Conservation (phyloP, 192 early-diverging fungal species). For the Coemansia sp. region DNA sequence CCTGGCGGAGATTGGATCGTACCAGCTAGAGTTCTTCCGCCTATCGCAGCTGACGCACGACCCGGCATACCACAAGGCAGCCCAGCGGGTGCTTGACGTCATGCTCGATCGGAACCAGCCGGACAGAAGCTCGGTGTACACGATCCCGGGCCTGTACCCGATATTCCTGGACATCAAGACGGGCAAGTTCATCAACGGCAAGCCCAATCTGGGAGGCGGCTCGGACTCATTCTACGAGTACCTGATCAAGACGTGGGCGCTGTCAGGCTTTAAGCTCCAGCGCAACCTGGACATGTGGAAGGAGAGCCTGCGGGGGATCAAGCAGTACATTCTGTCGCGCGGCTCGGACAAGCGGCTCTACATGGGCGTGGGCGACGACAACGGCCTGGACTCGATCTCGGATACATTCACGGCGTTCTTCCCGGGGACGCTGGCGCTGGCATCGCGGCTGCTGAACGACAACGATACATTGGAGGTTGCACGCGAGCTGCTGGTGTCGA, state of each 20-base stretch:
- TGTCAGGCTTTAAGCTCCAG: constrained; percentile 54
- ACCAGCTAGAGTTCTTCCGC: constrained; percentile 81
- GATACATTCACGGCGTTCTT: constrained; percentile 48
- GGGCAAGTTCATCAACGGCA: constrained; percentile 41
- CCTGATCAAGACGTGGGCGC: constrained; percentile 83
- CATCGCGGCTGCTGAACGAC: constrained; percentile 36
- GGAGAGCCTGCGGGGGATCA: constrained; percentile 35
- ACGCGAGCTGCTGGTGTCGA: constrained; percentile 28
- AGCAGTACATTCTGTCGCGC: constrained; percentile 34
- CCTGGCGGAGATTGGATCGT: constrained; percentile 45
- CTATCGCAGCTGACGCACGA: constrained; percentile 72
- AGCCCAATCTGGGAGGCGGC: constrained; percentile 77
- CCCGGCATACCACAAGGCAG: constrained; percentile 76
- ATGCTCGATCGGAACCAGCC: constrained; percentile 38
- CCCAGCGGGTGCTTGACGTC: constrained; percentile 54
- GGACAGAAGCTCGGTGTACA: constrained; percentile 25
- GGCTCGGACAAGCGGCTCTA: constrained; percentile 46
- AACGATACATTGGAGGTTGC: constrained; percentile 26
- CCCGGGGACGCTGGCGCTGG: constrained; percentile 47
- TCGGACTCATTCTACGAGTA: constrained; percentile 97
- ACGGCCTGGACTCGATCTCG: constrained; percentile 43
- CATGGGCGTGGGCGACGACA: constrained; percentile 48
- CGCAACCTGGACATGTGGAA: constrained; percentile 46
- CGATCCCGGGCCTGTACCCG: constrained; percentile 67
- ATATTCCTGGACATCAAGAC: constrained; percentile 56